These are phyloP conservation scores for Trypanosomatidae sp. DNA, from an alignment of 208 protist species.

Conservation along the genomic window DNA sequence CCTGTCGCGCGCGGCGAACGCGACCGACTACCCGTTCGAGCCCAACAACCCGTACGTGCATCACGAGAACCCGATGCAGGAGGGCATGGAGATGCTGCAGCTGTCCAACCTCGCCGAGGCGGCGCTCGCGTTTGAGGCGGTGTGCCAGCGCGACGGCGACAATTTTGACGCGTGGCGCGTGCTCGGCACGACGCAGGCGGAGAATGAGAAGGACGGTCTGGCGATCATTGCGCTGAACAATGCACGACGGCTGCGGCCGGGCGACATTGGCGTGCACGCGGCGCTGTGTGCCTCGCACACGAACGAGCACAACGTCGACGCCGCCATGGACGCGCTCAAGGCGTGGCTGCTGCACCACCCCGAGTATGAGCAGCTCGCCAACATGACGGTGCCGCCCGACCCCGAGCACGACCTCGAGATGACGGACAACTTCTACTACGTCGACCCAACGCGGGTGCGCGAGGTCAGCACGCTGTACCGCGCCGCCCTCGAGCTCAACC, in stretches of 20 bases:
- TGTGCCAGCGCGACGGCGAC: slow-evolving; percentile 58
- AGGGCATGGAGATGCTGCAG: slow-evolving; percentile 61
- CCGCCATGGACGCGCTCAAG: slow-evolving; percentile 62
- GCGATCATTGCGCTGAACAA: slow-evolving; percentile 84
- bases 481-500: slow-evolving; percentile 71
- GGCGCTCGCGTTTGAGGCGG: slow-evolving; percentile 81
- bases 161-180: slow-evolving; percentile 63
- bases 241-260: slow-evolving; percentile 40
- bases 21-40: slow-evolving; percentile 80
- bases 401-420: slow-evolving; percentile 27
- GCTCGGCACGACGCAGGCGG: slow-evolving; percentile 73
- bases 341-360: slow-evolving; percentile 66
- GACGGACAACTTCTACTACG: slow-evolving; percentile 57
- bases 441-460: slow-evolving; percentile 36
- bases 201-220: slow-evolving; percentile 84
- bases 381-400: slow-evolving; percentile 27
- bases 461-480: slow-evolving; percentile 52
- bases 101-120: slow-evolving; percentile 74
- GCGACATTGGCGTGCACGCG: slow-evolving; percentile 59
- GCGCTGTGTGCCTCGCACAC: slow-evolving; percentile 73
- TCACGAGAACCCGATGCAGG: slow-evolving; percentile 54
- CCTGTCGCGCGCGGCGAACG: slow-evolving; percentile 25
- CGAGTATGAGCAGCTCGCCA: slow-evolving; percentile 63
- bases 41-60: slow-evolving; percentile 81
- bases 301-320: slow-evolving; percentile 66